phyloP scores from a whole-genome alignment of 805 yeast species.

The Blastobotrys robertii region DNA sequence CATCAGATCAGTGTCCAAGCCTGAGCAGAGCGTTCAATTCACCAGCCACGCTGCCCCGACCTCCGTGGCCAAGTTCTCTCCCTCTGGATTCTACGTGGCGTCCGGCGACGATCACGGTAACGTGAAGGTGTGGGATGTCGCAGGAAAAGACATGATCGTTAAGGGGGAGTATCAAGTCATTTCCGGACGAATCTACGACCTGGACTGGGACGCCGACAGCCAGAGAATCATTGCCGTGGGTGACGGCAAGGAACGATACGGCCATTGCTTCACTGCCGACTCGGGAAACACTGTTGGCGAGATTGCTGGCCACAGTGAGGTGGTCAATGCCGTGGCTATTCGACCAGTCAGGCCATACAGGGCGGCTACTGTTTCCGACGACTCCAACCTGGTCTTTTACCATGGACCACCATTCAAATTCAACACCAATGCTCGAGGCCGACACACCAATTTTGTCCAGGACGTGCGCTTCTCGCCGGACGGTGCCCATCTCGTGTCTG shows the following conservation, averaged over 20 bases:
- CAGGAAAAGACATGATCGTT: conserved; percentile 43
- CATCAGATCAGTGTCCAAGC: conserved; percentile 53
- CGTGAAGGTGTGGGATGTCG: conserved; percentile 78
- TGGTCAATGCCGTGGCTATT: conserved; percentile 74
- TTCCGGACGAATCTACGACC: conserved; percentile 69
- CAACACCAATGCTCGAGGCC: conserved; percentile 55
- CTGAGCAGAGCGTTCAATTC: conserved; percentile 52
- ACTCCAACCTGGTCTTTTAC: conserved; percentile 70
- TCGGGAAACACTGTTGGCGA: conserved; percentile 97
- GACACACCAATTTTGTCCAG: conserved; percentile 69
- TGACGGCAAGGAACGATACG: conserved; percentile 82
- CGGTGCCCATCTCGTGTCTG: conserved; percentile 66
- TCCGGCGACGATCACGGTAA: conserved; percentile 89
- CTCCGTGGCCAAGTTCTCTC: conserved; percentile 79
- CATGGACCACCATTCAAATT: conserved; percentile 95
- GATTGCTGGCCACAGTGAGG: conserved; percentile 82
- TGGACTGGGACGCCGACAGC: conserved; percentile 89
- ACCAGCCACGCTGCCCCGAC: conserved; percentile 60
- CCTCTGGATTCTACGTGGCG: conserved; percentile 83
- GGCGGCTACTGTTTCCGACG: conserved; percentile 90
- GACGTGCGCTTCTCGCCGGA: conserved; percentile 77
- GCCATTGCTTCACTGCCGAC: conserved; percentile 89
- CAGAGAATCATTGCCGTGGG: conserved; percentile 89
- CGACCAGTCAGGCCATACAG: conserved; percentile 84
- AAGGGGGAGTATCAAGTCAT: conserved; percentile 78